Conservation (phyloP, 495 filamentous ascomycete genomes). For the Oidiodendron maius region DNA sequence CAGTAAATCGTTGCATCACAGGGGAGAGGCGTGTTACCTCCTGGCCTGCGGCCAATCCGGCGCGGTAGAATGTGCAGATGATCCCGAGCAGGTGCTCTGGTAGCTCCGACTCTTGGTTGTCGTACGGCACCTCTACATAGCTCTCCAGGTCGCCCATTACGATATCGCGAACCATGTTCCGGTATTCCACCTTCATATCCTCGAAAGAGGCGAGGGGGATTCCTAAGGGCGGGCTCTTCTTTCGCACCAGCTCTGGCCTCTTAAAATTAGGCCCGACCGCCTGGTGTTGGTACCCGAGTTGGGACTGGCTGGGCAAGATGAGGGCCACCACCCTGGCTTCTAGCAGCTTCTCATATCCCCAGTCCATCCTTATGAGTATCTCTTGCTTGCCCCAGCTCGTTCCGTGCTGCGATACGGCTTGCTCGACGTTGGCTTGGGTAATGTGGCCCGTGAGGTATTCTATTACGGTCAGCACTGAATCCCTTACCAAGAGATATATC, state of each 20-base stretch:
- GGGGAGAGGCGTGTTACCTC: slow-evolving; percentile 16
- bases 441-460: slow-evolving; percentile 21
- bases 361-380: slow-evolving; percentile 12
- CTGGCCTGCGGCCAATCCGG: slow-evolving; percentile 2
- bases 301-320: slow-evolving; percentile 3
- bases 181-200: slow-evolving; percentile 18
- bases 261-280: slow-evolving; percentile 1
- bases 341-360: slow-evolving; percentile 14
- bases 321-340: slow-evolving; percentile 17
- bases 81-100: slow-evolving; percentile 9
- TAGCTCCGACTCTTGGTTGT: slow-evolving; percentile 13
- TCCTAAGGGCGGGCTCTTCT: slow-evolving; percentile 17
- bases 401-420: slow-evolving; percentile 12
- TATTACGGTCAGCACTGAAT: slow-evolving; percentile 5
- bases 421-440: slow-evolving; percentile 16
- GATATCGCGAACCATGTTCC: slow-evolving; percentile 15
- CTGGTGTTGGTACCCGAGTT: slow-evolving; percentile 12
- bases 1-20: too few relatives aligned
- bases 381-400: slow-evolving; percentile 13
- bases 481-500: background rate
- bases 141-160: slow-evolving; percentile 12
- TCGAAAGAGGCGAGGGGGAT: slow-evolving; percentile 17
- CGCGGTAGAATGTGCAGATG: slow-evolving; percentile 11
- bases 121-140: slow-evolving; percentile 15
- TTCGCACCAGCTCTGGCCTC: slow-evolving; percentile 9